These are phyloP conservation scores for Handroanthus guayacan DNA, from an alignment of 257 asterid species.

Conservation along the genomic window DNA sequence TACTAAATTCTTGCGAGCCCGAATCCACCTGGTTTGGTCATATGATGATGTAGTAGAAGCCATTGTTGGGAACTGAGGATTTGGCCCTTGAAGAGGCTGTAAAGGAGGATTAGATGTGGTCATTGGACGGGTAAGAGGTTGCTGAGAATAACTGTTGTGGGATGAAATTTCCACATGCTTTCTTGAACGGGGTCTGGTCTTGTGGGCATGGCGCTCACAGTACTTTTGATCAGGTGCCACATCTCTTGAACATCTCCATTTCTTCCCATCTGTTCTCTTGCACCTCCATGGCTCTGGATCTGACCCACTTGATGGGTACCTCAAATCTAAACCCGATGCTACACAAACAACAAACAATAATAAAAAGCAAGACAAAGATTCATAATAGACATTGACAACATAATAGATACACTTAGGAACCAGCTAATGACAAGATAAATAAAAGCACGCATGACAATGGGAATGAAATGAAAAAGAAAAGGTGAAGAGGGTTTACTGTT, in stretches of 20 bases:
- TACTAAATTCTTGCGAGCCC: background rate
- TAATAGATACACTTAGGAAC: background rate
- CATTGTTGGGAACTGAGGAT: constrained; percentile 39
- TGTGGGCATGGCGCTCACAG: constrained; percentile 66
- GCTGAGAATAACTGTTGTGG: constrained; percentile 16
- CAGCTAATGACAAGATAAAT: background rate
- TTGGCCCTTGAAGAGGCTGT: constrained; percentile 33
- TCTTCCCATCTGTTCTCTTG: constrained; percentile 76
- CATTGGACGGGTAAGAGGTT: background rate
- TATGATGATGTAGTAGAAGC: constrained; percentile 39
- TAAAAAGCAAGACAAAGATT: no score
- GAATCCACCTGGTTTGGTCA: constrained; percentile 57
- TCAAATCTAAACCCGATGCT: constrained; percentile 47
- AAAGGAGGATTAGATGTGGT: background rate
- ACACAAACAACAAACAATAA: background rate
- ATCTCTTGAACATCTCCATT: constrained; percentile 74
- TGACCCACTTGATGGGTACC: constrained; percentile 49
- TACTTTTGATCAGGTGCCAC: constrained; percentile 55
- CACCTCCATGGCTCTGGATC: constrained; percentile 88
- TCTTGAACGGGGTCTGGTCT: constrained; percentile 63
- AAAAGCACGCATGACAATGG: background rate
- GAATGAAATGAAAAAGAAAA: background rate
- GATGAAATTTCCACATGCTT: constrained; percentile 62
- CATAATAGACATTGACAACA: no score
- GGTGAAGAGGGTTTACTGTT: constrained; percentile 40